These are phyloP conservation scores for Narthecium ossifragum DNA, from an alignment of 106 monocot genomes.

Conservation along the genomic window DNA sequence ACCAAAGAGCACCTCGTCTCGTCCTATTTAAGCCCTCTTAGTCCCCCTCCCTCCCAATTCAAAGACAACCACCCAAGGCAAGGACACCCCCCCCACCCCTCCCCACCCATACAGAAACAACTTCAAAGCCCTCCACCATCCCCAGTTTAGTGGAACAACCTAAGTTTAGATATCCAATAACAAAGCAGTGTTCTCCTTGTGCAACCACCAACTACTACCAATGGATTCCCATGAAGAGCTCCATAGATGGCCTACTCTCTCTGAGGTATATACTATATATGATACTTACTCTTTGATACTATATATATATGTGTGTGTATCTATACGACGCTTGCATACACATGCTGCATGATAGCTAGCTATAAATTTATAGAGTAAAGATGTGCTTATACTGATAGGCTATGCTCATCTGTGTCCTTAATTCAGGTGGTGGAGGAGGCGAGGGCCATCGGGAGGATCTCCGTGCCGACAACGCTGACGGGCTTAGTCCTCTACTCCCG, in stretches of 20 bases:
- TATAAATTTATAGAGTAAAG: no score
- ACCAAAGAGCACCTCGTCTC: neutral
- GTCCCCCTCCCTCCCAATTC: constrained; percentile 1
- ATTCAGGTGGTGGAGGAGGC: constrained; percentile 61
- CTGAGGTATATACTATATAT: constrained; percentile 25
- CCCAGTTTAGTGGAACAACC: no score
- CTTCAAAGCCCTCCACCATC: neutral
- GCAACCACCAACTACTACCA: neutral
- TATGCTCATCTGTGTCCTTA: no score
- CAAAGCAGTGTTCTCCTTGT: neutral
- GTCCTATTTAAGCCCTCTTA: neutral
- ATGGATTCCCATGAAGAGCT: constrained; percentile 9
- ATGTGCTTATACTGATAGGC: no score
- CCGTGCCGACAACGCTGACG: constrained; percentile 66
- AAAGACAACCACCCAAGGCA: constrained; percentile 2
- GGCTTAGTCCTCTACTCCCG: constrained; percentile 88
- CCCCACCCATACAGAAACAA: neutral
- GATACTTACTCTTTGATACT: neutral
- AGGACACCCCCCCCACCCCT: neutral
- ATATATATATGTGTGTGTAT: neutral
- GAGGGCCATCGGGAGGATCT: constrained; percentile 58
- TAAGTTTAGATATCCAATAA: no score
- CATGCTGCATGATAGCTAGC: no score
- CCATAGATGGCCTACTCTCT: constrained; percentile 34
- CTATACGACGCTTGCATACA: neutral